Conservation (phyloP, 2,329 filamentous ascomycete genomes). For the Amauroascus niger region DNA sequence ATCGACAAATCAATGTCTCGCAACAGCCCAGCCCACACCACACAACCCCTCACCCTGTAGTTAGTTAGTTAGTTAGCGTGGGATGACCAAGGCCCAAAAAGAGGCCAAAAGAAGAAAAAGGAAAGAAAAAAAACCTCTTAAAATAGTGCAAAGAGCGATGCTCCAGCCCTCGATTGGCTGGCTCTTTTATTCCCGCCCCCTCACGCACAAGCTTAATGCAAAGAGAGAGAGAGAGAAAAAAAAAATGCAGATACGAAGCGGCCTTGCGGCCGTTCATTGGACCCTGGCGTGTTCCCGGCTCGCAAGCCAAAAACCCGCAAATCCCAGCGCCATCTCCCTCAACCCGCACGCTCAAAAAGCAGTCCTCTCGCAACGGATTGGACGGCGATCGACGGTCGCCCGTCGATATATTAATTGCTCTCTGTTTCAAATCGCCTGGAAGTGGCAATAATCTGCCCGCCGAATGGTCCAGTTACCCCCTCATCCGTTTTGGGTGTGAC, state of each 20-base stretch:
- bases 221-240: no score
- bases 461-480: no score
- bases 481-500: conserved; percentile 5
- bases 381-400: conserved; percentile 2
- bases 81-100: no score
- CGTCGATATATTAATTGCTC: background rate
- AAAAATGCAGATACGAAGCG: background rate
- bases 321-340: conserved; percentile 1
- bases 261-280: background rate
- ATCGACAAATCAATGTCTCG: conserved; percentile 14
- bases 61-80: no score
- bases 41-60: conserved; percentile 1
- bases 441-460: conserved; percentile 9
- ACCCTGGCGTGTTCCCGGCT: background rate
- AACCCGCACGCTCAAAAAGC: background rate
- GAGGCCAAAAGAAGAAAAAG: no score
- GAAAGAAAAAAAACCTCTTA: background rate
- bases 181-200: background rate
- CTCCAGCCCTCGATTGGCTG: conserved; percentile 3
- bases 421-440: background rate
- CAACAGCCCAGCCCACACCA: background rate
- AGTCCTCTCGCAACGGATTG: background rate
- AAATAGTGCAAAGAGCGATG: background rate
- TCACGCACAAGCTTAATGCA: no score
- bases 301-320: background rate